These are phyloP conservation scores for Geranomyces michiganensis DNA, from an alignment of 192 early-diverging fungal genomes.

Conservation along the genomic window DNA sequence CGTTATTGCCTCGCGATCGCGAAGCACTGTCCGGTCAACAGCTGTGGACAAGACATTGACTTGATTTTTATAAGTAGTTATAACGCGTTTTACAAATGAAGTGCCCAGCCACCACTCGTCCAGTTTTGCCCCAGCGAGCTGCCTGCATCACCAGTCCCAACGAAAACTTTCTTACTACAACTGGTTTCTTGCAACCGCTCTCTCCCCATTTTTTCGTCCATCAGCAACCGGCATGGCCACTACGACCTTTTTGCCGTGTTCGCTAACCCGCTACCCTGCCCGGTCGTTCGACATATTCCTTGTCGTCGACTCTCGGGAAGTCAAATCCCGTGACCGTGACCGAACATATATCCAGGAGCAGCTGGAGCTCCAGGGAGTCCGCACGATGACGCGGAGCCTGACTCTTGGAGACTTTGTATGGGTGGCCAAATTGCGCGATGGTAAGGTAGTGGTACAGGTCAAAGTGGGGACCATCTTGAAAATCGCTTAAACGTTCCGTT, in stretches of 20 bases:
- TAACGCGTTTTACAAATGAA: too few relatives aligned
- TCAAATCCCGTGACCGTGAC: constrained; percentile 61
- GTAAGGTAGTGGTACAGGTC: not conserved
- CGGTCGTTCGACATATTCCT: constrained; percentile 68
- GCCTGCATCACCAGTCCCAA: too few relatives aligned
- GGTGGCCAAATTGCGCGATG: constrained; percentile 62
- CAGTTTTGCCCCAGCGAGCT: too few relatives aligned
- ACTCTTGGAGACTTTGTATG: constrained; percentile 89
- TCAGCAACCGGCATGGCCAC: not conserved
- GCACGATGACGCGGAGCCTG: constrained; percentile 61
- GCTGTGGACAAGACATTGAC: constrained; percentile 2
- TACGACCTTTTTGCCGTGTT: not conserved
- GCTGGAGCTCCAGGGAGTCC: constrained; percentile 62
- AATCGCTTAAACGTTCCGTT: too few relatives aligned
- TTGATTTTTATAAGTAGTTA: too few relatives aligned
- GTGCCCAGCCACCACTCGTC: too few relatives aligned
- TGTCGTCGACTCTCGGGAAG: constrained; percentile 84
- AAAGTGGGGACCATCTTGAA: too few relatives aligned
- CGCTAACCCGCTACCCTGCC: not conserved
- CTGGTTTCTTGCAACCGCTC: too few relatives aligned
- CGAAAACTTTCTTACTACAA: too few relatives aligned
- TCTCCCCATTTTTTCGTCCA: too few relatives aligned
- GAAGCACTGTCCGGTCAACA: not conserved
- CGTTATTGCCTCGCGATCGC: constrained; percentile 32
- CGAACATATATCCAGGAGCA: constrained; percentile 73